Evolutionary conservation across 345 rosid species (phyloP).

Genomic region (Cardamine occulta): DNA sequence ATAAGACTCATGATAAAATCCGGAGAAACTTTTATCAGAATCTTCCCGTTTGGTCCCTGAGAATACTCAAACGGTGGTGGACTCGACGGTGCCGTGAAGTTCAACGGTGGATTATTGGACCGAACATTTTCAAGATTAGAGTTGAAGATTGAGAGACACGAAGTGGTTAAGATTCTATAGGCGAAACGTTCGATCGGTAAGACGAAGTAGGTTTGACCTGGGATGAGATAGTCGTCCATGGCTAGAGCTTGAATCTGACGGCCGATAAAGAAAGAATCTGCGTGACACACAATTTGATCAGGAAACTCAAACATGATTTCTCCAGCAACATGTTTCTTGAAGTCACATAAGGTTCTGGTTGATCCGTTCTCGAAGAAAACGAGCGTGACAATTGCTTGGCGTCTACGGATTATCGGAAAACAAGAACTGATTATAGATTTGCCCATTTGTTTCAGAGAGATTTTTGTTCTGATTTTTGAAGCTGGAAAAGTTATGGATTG

Average conservation of each 20-base stretch:
- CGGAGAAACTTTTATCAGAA: slow-evolving; percentile 61
- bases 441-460: slow-evolving; percentile 48
- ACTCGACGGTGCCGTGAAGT: slow-evolving; percentile 47
- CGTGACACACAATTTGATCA: slow-evolving; percentile 75
- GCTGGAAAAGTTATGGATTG: slow-evolving; percentile 32
- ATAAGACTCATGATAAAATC: slow-evolving; percentile 56
- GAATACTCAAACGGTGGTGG: slow-evolving; percentile 63
- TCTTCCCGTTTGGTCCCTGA: slow-evolving; percentile 54
- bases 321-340: slow-evolving; percentile 72
- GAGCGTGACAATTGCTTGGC: slow-evolving; percentile 48
- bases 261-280: slow-evolving; percentile 92
- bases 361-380: slow-evolving; percentile 64
- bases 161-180: slow-evolving; percentile 52
- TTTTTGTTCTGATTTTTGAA: neutral
- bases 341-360: slow-evolving; percentile 51
- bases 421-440: slow-evolving; percentile 43
- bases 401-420: slow-evolving; percentile 27
- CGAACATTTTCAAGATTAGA: slow-evolving; percentile 38
- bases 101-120: slow-evolving; percentile 36
- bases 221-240: slow-evolving; percentile 67
- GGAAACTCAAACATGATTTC: slow-evolving; percentile 93
- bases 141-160: slow-evolving; percentile 63
- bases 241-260: slow-evolving; percentile 67
- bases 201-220: slow-evolving; percentile 78
- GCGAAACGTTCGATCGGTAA: slow-evolving; percentile 77